These are phyloP conservation scores for Copromyces sp. DNA, from an alignment of 495 filamentous ascomycete genomes.

Conservation along the genomic window DNA sequence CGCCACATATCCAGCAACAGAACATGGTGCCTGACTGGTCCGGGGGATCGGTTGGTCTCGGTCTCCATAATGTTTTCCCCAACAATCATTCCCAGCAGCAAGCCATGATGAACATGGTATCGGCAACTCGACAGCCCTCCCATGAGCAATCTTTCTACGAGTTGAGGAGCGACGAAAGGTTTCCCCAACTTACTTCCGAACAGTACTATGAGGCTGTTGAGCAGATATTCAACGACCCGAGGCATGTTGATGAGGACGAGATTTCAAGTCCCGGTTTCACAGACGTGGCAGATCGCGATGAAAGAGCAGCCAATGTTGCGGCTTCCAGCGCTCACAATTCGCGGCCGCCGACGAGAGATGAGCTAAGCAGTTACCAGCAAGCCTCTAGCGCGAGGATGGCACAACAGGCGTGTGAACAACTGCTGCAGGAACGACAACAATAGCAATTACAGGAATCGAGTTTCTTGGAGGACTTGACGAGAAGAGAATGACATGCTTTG, in stretches of 20 bases:
- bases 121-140: not conserved
- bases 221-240: slow-evolving; percentile 23
- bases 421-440: not conserved
- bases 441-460: not conserved
- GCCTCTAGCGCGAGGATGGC: not conserved
- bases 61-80: not conserved
- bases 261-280: not conserved
- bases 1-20: not conserved
- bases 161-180: slow-evolving; percentile 13
- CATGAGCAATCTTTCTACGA: slow-evolving; percentile 1
- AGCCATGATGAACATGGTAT: not conserved
- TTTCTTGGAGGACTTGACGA: not conserved
- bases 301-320: not conserved
- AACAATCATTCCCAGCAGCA: not conserved
- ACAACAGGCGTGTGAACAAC: not conserved
- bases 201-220: slow-evolving; percentile 34
- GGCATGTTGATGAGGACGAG: not conserved
- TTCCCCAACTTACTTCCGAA: slow-evolving; percentile 19
- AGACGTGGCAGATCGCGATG: not conserved
- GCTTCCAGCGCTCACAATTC: not conserved
- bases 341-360: not conserved
- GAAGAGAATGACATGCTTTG: not conserved
- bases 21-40: slow-evolving; percentile 20
- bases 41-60: not conserved
- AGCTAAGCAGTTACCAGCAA: not conserved